Percentiles rank a stretch among this genome's conserved stretches.
Evolutionary conservation across 1,284 basidiomycete species (phyloP).

Genomic region (Anthracocystis panici-leucophaei): DNA sequence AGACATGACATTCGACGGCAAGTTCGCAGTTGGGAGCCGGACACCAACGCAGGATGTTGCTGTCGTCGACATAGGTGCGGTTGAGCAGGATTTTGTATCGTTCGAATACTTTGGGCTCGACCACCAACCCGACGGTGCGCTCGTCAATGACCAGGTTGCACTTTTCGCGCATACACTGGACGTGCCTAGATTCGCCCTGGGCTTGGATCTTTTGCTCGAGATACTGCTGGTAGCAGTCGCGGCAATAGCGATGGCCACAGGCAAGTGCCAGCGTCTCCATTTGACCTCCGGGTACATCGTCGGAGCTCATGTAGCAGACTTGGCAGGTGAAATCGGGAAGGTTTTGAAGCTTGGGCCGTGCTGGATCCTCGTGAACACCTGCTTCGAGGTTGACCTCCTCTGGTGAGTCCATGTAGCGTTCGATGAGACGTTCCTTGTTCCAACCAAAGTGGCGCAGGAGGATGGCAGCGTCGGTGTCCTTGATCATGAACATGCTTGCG

Average conservation of each 20-base stretch:
- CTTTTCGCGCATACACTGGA: slow-evolving; percentile 93
- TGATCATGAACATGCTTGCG: slow-evolving; percentile 65
- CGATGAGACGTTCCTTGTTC: slow-evolving; percentile 91
- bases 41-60: slow-evolving; percentile 88
- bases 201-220: slow-evolving; percentile 85
- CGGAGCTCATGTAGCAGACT: slow-evolving; percentile 61
- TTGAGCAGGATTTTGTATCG: slow-evolving; percentile 85
- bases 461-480: slow-evolving; percentile 75
- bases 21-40: slow-evolving; percentile 78
- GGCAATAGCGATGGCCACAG: slow-evolving; percentile 67
- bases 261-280: slow-evolving; percentile 64
- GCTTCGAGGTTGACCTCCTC: slow-evolving; percentile 64
- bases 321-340: slow-evolving; percentile 64
- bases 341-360: slow-evolving; percentile 48
- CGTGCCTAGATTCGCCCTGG: slow-evolving; percentile 83
- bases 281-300: slow-evolving; percentile 50
- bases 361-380: slow-evolving; percentile 60
- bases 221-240: slow-evolving; percentile 87
- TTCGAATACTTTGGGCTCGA: slow-evolving; percentile 69
- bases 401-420: slow-evolving; percentile 68
- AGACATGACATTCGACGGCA: slow-evolving; percentile 86
- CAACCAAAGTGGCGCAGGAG: slow-evolving; percentile 87
- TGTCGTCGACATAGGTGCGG: slow-evolving; percentile 89
- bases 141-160: slow-evolving; percentile 80
- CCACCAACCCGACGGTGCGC: slow-evolving; percentile 58